Evolutionary conservation across 495 filamentous ascomycete genomes (phyloP), one percentile per base, ranked within the genome.

Genomic region (Penicillium diatomitis): DNA sequence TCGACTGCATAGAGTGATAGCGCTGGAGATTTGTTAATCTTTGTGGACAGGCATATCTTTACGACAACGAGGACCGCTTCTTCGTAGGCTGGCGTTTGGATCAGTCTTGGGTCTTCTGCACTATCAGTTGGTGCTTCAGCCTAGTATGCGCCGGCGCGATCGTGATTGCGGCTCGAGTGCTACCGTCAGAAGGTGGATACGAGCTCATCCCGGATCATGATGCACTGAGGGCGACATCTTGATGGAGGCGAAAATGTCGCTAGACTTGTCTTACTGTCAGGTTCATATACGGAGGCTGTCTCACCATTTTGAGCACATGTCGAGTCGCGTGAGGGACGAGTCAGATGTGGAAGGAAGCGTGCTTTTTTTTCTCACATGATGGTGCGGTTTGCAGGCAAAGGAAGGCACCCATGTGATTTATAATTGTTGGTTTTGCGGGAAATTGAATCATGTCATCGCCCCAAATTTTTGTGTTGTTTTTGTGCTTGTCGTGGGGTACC

Each of bases 121-220:
- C 82, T 8, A 71, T 82, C 36, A 88, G 85, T 58, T 94, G 83
- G 75, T 75, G 65, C 49, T 55, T 88, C 27, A 75, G 81, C 45
- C 51, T 86, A 10, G 50, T 90, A 28, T 75, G 82, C 31, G 81
- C 80, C 0, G 71, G 64, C 28, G 79, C 74, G 11, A 62, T 97
- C 41, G 67, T 80, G 3, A 68, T 81, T 6, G 81, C 86, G 4
- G 84, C 78, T 8, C 72, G 77, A 47, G 60, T 85, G 7, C 62
- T 96, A 42, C 87, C 90, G 3, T 75, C 80, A 1, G 90, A 96
- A 63, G 89, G 84, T 48, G 89, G 86, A 7, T 96, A 96, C 68
- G 86, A 92, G 64, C 70, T 86, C 30, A 84, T 86, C 52, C 82
- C 80, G 10, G 68, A 73, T 48, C 58, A 69, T 47, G 60, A 63